Percentiles rank a stretch among this genome's conserved stretches.
phyloP scores from a whole-genome alignment of 805 yeast genomes.

The Cyberlindnera euphorbiae region DNA sequence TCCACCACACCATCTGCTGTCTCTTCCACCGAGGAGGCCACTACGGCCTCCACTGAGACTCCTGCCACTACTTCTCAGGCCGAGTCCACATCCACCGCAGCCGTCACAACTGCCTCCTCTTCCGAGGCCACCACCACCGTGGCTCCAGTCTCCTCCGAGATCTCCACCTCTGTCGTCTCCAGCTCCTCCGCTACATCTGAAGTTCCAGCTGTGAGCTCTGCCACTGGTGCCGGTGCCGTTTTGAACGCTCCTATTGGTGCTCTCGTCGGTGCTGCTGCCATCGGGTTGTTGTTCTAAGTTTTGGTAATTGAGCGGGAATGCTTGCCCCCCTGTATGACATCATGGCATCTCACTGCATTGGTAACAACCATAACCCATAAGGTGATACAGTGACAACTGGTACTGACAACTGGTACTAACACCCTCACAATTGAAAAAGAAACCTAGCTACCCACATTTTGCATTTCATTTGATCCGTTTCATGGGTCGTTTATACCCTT shows the following conservation, averaged over 20 bases:
- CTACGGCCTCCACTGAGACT: conserved; percentile 17
- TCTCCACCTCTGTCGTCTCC: conserved; percentile 1
- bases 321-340: no score
- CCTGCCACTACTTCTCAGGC: no score
- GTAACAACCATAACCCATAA: no score
- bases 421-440: no score
- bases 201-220: conserved; percentile 6
- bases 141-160: conserved; percentile 3
- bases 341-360: no score
- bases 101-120: conserved; percentile 17
- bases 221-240: conserved; percentile 26
- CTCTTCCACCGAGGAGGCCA: conserved; percentile 14
- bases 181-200: conserved; percentile 16
- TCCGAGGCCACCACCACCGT: conserved; percentile 2
- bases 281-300: conserved; percentile 21
- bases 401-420: no score
- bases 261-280: conserved; percentile 35
- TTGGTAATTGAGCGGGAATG: no score
- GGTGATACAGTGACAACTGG: no score
- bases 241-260: conserved; percentile 38
- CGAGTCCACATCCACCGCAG: conserved; percentile 9
- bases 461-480: no score
- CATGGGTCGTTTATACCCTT: no score
- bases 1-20: conserved; percentile 11
- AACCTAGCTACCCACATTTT: no score